Base-by-base conservation (phyloP, 352 stramenopile genomes). In the Globisporangium yorkense region DNA sequence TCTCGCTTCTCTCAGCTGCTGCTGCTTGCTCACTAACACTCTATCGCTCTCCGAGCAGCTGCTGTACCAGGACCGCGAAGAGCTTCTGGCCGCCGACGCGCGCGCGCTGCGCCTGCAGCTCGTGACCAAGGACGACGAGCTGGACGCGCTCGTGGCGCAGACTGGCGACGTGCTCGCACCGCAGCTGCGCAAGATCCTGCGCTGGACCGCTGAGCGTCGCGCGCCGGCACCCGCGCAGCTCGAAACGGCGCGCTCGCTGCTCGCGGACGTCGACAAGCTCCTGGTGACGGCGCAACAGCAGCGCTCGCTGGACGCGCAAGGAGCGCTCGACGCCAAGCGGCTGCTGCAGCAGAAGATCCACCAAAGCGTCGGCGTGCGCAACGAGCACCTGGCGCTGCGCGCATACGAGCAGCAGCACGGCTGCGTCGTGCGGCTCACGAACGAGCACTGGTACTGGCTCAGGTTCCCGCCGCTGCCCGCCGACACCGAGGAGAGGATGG, bases 361-460 rank as follows among this genome's bases (percentile, higher is more conserved):
- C 29, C 74, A 73, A 35, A 90, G 76, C 41, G 75, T 87, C 39
- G 83, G 83, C 12, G 74, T 70, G 46, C 78, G 83, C 33, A 90
- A 92, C 51, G 83, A 92, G 62, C 52, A 67, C 43, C 58, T 88
- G 51, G 83, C 75, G 44, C 57, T 92, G 12, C 61, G 82, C 71
- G 70, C 71, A 3, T 91, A 89, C 51, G 81, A 89, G 52, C 63
- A 61, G n/a, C 75, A 83, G 51, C 80, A 70, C 44, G 78, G 81
- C 57, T 77, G 63, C 33, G 45, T 20, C 0, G 80, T 92, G 33
- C 73, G 79, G 10, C 65, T 86, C n/a, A 80, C 68, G 45, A 90
- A 92, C 54, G 71, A 89, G 47, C 64, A 80, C 53, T 78, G 77
- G 45, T 90, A 90, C 62, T 74, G 75, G 13, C 68, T 92, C 37